phyloP scores from a whole-genome alignment of 2,329 filamentous ascomycete species.

The Venturia effusa region DNA sequence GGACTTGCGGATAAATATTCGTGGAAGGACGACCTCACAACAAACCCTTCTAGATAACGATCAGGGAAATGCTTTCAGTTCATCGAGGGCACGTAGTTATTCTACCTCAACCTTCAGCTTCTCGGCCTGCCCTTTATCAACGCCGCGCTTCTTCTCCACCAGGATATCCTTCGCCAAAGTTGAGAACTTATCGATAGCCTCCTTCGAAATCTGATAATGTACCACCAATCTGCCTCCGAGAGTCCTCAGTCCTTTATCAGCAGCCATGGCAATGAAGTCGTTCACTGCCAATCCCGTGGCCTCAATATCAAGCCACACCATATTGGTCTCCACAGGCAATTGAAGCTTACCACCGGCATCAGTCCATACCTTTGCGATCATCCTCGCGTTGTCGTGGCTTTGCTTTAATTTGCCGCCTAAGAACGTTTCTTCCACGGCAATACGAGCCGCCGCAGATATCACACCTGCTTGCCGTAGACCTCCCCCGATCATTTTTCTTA shows the following conservation, averaged over 20 bases:
- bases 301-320: conserved; percentile 74
- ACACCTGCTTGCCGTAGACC: conserved; percentile 68
- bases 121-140: not conserved
- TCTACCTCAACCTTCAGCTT: not conserved
- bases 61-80: too few species aligned
- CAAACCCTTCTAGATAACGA: too few species aligned
- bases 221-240: conserved; percentile 51
- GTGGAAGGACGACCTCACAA: too few species aligned
- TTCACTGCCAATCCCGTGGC: conserved; percentile 43
- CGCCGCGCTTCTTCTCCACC: conserved; percentile 1
- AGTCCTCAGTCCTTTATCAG: conserved; percentile 47
- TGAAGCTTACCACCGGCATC: conserved; percentile 56
- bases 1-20: too few species aligned
- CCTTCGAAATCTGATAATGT: conserved; percentile 62
- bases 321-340: conserved; percentile 75
- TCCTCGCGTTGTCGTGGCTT: conserved; percentile 52
- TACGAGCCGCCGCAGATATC: conserved; percentile 61
- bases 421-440: conserved; percentile 73
- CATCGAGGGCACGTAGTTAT: not conserved
- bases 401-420: conserved; percentile 50
- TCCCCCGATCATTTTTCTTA: conserved; percentile 71
- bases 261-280: conserved; percentile 43
- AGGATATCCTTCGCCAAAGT: conserved; percentile 8
- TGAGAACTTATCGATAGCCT: conserved; percentile 37
- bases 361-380: conserved; percentile 56